Percentiles rank a stretch among this genome's conserved stretches.
These are phyloP conservation scores for Dissoconium aciculare DNA, from an alignment of 2,329 filamentous ascomycete species.

Conservation along the genomic window DNA sequence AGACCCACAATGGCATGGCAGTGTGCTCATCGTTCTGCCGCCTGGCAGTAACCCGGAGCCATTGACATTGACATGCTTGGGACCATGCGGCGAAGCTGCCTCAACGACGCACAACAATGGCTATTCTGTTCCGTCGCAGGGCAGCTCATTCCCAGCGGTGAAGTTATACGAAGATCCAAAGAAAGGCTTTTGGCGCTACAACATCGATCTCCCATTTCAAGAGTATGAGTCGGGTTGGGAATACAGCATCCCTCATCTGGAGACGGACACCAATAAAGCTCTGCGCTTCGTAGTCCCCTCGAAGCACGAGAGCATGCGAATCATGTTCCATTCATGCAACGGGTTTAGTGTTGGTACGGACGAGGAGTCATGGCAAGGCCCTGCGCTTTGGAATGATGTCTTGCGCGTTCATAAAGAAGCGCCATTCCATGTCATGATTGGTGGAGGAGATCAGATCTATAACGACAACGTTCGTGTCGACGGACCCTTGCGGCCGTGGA, in stretches of 20 bases:
- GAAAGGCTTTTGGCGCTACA: slow-evolving; percentile 47
- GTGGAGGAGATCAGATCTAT: slow-evolving; percentile 78
- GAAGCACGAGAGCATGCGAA: slow-evolving; percentile 48
- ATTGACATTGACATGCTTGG: slow-evolving; percentile 43
- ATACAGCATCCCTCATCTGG: slow-evolving; percentile 56
- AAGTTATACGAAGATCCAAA: slow-evolving; percentile 46
- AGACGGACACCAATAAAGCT: slow-evolving; percentile 22
- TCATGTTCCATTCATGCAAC: slow-evolving; percentile 57
- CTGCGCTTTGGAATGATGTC: slow-evolving; percentile 49
- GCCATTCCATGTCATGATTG: slow-evolving; percentile 59
- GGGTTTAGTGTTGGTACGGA: slow-evolving; percentile 53
- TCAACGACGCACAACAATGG: slow-evolving; percentile 16
- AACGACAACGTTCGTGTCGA: slow-evolving; percentile 67
- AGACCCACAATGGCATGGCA: slow-evolving; percentile 57
- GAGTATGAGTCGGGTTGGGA: slow-evolving; percentile 62
- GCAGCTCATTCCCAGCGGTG: slow-evolving; percentile 31
- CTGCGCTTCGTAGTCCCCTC: slow-evolving; percentile 44
- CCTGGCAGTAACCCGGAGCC: slow-evolving; percentile 50
- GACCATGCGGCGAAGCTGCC: slow-evolving; percentile 26
- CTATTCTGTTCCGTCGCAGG: slow-evolving; percentile 5
- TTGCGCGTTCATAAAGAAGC: slow-evolving; percentile 43
- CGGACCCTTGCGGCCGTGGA: slow-evolving; percentile 59
- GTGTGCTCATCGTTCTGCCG: slow-evolving; percentile 66
- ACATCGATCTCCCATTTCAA: slow-evolving; percentile 48
- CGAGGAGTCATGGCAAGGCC: slow-evolving; percentile 45